These are phyloP conservation scores for Epichloe gansuensis DNA, from an alignment of 2,329 filamentous ascomycete genomes.

Conservation along the genomic window DNA sequence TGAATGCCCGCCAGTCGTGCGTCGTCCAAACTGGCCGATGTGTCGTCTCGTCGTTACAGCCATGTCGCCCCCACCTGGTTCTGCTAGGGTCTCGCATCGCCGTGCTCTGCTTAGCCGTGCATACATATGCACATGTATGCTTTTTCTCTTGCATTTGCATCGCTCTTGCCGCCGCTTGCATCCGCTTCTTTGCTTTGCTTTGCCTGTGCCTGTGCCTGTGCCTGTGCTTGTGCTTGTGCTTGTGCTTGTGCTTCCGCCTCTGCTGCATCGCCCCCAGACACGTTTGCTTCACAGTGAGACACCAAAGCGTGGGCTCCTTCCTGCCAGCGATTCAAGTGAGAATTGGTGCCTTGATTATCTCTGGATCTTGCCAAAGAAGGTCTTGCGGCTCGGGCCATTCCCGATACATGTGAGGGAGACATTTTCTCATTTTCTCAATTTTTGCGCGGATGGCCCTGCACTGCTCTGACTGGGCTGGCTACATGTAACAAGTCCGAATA, in stretches of 20 bases:
- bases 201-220: not conserved
- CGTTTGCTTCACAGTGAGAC: not conserved
- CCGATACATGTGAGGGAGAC: not conserved
- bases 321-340: too few species aligned
- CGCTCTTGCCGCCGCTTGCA: not conserved
- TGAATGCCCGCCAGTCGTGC: not conserved
- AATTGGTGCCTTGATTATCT: too few species aligned
- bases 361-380: not conserved
- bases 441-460: not conserved
- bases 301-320: too few species aligned
- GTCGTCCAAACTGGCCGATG: not conserved
- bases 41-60: not conserved
- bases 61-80: not conserved
- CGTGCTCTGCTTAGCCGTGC: constrained; percentile 5
- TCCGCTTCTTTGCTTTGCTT: not conserved
- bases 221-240: not conserved
- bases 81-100: constrained; percentile 6
- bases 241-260: not conserved
- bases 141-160: constrained; percentile 1
- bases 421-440: not conserved
- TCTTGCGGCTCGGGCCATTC: not conserved
- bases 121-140: constrained; percentile 5
- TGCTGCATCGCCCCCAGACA: not conserved
- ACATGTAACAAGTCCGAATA: too few species aligned
- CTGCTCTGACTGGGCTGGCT: too few species aligned